Percentiles rank a stretch among this genome's conserved stretches.
Evolutionary conservation across 2,329 filamentous ascomycete species (phyloP).

Genomic region (Venturia asperata): DNA sequence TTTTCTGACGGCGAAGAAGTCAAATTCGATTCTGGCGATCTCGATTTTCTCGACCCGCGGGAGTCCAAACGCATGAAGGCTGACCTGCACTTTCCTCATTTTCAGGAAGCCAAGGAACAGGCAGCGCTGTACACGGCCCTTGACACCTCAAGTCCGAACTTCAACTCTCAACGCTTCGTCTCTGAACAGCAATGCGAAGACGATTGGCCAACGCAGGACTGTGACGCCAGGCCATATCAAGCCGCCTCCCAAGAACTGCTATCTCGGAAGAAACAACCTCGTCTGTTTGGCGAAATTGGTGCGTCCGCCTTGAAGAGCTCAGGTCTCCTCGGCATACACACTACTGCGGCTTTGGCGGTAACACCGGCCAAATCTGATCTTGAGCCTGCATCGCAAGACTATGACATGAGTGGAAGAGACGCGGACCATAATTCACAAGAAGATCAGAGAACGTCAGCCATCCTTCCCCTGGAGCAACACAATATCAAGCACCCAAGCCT

Average conservation of each 20-base stretch:
- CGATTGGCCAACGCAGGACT: not conserved
- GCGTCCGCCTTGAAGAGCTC: constrained; percentile 49
- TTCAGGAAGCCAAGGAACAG: constrained; percentile 6
- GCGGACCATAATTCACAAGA: not conserved
- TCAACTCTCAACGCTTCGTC: constrained; percentile 16
- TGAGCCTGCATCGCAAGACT: constrained; percentile 16
- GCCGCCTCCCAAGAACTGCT: constrained; percentile 17
- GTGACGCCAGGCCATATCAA: constrained; percentile 17
- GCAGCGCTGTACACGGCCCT: constrained; percentile 12
- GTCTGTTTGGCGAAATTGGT: constrained; percentile 56
- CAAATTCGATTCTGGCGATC: constrained; percentile 27
- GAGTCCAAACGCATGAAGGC: constrained; percentile 25
- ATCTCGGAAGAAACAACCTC: constrained; percentile 27
- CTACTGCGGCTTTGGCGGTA: constrained; percentile 26
- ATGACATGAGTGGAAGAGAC: not conserved
- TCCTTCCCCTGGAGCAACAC: not conserved
- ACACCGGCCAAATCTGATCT: constrained; percentile 11
- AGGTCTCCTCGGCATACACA: constrained; percentile 35
- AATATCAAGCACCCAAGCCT: constrained; percentile 31
- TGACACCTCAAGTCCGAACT: constrained; percentile 9
- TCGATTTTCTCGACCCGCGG: constrained; percentile 17
- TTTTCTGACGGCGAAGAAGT: constrained; percentile 27
- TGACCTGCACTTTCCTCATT: constrained; percentile 22
- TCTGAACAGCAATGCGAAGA: not conserved
- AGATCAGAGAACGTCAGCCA: not conserved